Base-by-base conservation (phyloP, 1,284 basidiomycete species). In the Coniophora puteana region DNA sequence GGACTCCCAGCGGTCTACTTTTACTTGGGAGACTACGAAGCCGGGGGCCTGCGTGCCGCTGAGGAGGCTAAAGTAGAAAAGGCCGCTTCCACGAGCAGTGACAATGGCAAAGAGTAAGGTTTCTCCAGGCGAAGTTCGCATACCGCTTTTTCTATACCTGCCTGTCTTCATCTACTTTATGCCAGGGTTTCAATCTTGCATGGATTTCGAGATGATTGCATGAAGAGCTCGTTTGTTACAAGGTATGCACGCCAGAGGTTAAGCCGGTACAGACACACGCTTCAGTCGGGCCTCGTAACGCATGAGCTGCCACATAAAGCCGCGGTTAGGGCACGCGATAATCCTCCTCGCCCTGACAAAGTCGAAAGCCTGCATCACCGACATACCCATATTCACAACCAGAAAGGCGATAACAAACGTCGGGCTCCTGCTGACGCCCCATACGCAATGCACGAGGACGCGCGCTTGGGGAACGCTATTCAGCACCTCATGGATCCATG, bases 1-100 rank as follows among this genome's bases (percentile, higher is more conserved):
- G 81, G 66, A 10, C 52, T 84, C 2, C 83, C 83, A 8, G 78
- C 71, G 1, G 60, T 68, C 7, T 82, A 81, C 54, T 79, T 80
- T 62, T 78, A 77, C 51, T 68, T 83, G 4, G 51, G 57, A n/a
- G 75, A 81, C 52, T 74, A 71, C 58, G 54, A 61, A 21, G 65
- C 59, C 6, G 63, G 54, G 16, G 68, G 61, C 12, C 50, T 71
- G 24, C 63, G 61, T 27, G 47, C 57, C 7, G 66, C 61, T 1
- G 74, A 76, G 49, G 61, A 54, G 25, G 63, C 53, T 24, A 40
- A 10, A 2, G 16, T 46, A 47, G 29, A 53, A 47, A 51, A 43
- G 3, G 26, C 43, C 41, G 43, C n/a, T n/a, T n/a, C n/a, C n/a
- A n/a, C n/a, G n/a, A n/a, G 46, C 14, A 48, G 45, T 21, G 44